These are phyloP conservation scores for Hericium erinaceus DNA, from an alignment of 768 basidiomycete genomes.

Conservation along the genomic window DNA sequence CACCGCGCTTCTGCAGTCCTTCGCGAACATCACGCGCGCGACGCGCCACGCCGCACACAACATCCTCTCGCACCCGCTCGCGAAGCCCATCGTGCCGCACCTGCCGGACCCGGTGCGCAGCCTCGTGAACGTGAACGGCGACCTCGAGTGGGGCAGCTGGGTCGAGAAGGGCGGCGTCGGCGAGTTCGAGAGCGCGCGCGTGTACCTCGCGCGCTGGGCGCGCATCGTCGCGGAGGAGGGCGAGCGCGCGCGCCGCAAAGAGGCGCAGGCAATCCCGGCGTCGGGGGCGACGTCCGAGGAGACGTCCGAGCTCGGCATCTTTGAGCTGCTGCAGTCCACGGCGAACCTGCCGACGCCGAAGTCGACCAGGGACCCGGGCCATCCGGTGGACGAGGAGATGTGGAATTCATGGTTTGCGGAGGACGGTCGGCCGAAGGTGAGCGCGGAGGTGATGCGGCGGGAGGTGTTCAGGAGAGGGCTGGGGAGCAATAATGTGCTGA, in stretches of 20 bases:
- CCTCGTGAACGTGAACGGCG: constrained; percentile 82
- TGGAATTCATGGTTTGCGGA: constrained; percentile 77
- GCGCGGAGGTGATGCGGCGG: constrained; percentile 58
- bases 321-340: constrained; percentile 69
- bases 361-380: constrained; percentile 68
- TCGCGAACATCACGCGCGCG: constrained; percentile 88
- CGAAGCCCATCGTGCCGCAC: constrained; percentile 93
- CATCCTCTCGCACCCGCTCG: constrained; percentile 89
- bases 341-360: constrained; percentile 77
- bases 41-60: constrained; percentile 92
- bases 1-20: constrained; percentile 81
- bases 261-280: constrained; percentile 60
- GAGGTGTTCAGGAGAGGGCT: constrained; percentile 78
- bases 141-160: constrained; percentile 91
- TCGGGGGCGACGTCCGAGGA: constrained; percentile 48
- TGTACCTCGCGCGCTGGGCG: constrained; percentile 96
- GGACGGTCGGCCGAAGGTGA: constrained; percentile 58
- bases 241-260: constrained; percentile 75
- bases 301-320: constrained; percentile 29
- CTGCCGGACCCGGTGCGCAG: constrained; percentile 90
- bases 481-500: constrained; percentile 37
- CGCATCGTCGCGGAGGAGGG: constrained; percentile 97
- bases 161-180: constrained; percentile 89
- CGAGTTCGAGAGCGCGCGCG: constrained; percentile 92
- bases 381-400: constrained; percentile 63